Base-by-base conservation (phyloP, 2,329 filamentous ascomycete genomes). In the Colletotrichum euphorbiae region DNA sequence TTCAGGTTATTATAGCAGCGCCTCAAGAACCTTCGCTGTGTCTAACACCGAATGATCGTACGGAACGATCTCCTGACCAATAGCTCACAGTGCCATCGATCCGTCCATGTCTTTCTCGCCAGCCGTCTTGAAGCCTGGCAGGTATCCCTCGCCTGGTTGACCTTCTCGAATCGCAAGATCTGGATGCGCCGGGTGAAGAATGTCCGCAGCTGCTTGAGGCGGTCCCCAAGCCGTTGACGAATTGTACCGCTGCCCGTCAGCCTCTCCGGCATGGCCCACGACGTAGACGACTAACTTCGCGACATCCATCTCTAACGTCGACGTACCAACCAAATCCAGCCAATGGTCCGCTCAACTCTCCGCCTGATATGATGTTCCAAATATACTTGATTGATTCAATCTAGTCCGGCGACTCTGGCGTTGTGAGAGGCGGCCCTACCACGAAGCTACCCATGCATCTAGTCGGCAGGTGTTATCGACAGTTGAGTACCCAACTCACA, bases 221-320 rank as follows among this genome's bases (percentile, higher is more conserved):
- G 76, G 74, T 0, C 74, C 77, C 33, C 74, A 75, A 3, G 74
- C 75, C 1, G 71, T 72, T 40, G 74, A 73, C 0, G 76, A 76
- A 19, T 84, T 75, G 67, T 80, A 84, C 8, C 82, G 74, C 71
- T 84, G 76, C 2, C 80, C 79, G 62, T 83, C 73, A 0, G 79
- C 74, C 46, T 77, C 70, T 0, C 75, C 71, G 0, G 78, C 72
- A 36, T 82, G 73, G 62, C 80, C 77, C 19, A 78, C 76, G 0
- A 74, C 74, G 72, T 78, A 82, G 2, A 79, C 72, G 13, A 81
- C 74, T 46, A 82, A 73, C 7, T 75, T 74, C 2, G 81, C 80
- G 0, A 84, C 81, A 64, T 84, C 82, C 81, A 64, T 84, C 82
- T 5, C 81, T 76, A 0, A 84, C 80, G 67, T 84, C 82, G 13